Evolutionary conservation across 2,329 filamentous ascomycete species (phyloP).

Genomic region (Cercospora sp.): DNA sequence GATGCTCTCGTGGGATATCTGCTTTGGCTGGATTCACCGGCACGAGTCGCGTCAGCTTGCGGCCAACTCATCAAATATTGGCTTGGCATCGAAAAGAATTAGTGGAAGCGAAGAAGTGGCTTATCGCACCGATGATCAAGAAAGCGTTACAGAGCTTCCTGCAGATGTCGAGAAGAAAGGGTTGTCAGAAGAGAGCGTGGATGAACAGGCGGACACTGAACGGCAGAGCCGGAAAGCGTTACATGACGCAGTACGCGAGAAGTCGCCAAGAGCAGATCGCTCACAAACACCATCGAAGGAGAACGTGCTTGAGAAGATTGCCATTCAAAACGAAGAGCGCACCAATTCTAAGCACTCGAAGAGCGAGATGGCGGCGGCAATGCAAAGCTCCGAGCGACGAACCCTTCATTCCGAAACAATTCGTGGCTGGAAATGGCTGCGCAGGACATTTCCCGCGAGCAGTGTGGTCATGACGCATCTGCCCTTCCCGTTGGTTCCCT

Average conservation of each 20-base stretch:
- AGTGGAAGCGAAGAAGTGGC: not conserved
- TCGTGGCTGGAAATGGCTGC: constrained; percentile 56
- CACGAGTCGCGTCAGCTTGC: constrained; percentile 65
- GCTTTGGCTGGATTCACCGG: constrained; percentile 63
- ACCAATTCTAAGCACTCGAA: not conserved
- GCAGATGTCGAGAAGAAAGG: not conserved
- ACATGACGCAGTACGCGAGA: no score
- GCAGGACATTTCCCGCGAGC: constrained; percentile 70
- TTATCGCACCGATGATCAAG: not conserved
- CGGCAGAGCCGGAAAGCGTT: not conserved
- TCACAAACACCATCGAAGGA: not conserved
- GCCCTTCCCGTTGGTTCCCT: constrained; percentile 68
- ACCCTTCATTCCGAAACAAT: constrained; percentile 2
- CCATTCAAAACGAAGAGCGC: no score
- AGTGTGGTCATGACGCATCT: constrained; percentile 66
- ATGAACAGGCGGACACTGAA: not conserved
- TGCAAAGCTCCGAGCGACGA: not conserved
- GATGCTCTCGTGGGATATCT: constrained; percentile 69
- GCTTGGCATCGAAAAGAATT: not conserved
- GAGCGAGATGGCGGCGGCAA: not conserved
- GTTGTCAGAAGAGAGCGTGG: not conserved
- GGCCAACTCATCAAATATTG: not conserved
- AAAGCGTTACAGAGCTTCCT: not conserved
- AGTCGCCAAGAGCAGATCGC: not conserved
- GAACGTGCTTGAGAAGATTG: not conserved